Evolutionary conservation across 169 alveolate genomes (phyloP).

Genomic region (Eimeria praecox): DNA sequence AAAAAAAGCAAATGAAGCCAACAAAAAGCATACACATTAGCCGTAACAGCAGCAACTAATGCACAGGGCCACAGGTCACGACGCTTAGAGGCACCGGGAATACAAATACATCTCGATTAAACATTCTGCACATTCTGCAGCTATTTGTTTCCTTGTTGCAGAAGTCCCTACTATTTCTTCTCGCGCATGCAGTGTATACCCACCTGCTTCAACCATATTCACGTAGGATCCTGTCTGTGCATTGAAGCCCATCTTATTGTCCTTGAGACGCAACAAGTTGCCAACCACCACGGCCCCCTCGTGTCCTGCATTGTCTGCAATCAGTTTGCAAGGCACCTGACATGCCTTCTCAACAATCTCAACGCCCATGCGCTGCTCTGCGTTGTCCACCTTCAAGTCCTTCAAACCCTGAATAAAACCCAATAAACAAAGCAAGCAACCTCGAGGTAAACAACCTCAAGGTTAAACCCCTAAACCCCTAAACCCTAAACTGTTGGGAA

Average conservation of each 20-base stretch:
- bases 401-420: conserved; percentile 60
- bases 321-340: conserved; percentile 97
- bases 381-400: conserved; percentile 88
- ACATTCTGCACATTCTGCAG: too few species aligned
- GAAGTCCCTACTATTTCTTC: too few species aligned
- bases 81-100: not conserved
- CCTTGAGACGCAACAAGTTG: conserved; percentile 89
- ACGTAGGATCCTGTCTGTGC: conserved; percentile 97
- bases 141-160: too few species aligned
- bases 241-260: conserved; percentile 94
- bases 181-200: not conserved
- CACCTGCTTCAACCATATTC: conserved; percentile 93
- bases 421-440: not conserved
- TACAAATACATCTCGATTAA: too few species aligned
- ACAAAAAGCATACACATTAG: not conserved
- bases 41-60: not conserved
- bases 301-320: conserved; percentile 99
- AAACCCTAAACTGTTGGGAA: too few species aligned
- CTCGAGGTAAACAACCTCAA: not conserved
- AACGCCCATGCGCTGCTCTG: conserved; percentile 97
- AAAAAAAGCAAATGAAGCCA: not conserved
- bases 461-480: too few species aligned
- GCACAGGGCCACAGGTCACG: not conserved
- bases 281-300: conserved; percentile 99
- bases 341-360: conserved; percentile 97